Evolutionary conservation across 2,329 filamentous ascomycete genomes (phyloP).

Genomic region (Scleromitrula shiraiana): DNA sequence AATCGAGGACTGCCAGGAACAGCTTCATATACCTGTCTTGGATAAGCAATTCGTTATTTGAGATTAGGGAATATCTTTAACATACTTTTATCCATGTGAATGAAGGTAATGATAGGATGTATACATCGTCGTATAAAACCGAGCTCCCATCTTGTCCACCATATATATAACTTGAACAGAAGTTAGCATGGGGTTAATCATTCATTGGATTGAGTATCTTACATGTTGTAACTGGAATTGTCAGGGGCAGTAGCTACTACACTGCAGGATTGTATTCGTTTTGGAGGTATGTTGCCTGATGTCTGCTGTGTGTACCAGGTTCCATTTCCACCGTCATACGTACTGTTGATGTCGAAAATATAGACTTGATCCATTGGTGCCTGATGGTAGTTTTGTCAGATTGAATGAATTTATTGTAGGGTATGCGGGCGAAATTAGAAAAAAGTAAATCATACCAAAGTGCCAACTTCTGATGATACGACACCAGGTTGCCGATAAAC

Average conservation of each 20-base stretch:
- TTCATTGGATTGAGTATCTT: not conserved
- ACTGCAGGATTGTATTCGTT: conserved; percentile 38
- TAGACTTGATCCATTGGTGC: conserved; percentile 30
- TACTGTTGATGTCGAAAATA: conserved; percentile 34
- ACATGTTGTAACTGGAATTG: conserved; percentile 39
- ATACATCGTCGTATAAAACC: conserved; percentile 35
- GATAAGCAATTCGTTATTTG: not conserved
- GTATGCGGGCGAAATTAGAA: too few species aligned
- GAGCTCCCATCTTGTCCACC: conserved; percentile 36
- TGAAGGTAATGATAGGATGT: conserved; percentile 37
- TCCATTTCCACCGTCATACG: conserved; percentile 17
- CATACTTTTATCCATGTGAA: conserved; percentile 34
- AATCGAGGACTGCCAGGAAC: conserved; percentile 28
- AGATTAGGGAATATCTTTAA: conserved; percentile 12
- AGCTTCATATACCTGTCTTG: conserved; percentile 30
- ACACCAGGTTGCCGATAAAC: conserved; percentile 3
- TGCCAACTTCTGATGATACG: conserved; percentile 1
- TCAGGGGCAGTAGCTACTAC: conserved; percentile 35
- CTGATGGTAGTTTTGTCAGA: not conserved
- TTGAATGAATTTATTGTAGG: not conserved
- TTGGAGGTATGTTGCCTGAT: conserved; percentile 33
- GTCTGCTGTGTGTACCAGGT: conserved; percentile 38
- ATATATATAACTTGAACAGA: conserved; percentile 34
- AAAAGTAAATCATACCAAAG: not conserved
- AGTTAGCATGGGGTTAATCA: conserved; percentile 7